Conservation (phyloP, 169 alveolate species). For the Cryptosporidium xiaoi region DNA sequence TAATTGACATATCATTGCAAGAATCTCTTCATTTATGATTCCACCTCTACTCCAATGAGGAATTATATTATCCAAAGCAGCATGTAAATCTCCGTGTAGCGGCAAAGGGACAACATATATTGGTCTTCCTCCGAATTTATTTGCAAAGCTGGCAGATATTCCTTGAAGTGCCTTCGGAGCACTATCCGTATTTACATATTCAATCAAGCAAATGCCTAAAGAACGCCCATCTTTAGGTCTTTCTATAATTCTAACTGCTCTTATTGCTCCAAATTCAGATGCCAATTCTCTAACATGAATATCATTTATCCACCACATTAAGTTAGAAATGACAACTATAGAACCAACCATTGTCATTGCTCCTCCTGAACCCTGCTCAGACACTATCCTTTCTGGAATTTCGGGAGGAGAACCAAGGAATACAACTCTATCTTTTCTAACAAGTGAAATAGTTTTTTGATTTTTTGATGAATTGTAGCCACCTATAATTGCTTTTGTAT, state of each 20-base stretch:
- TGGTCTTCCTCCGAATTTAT: conserved; percentile 68
- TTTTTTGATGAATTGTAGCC: background rate
- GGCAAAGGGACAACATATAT: conserved; percentile 70
- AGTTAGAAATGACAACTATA: conserved; percentile 43
- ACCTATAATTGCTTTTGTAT: conserved; percentile 22
- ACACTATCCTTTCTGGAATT: conserved; percentile 34
- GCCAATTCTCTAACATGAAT: conserved; percentile 61
- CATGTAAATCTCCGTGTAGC: conserved; percentile 66
- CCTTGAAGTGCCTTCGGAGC: conserved; percentile 72
- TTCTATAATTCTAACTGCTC: conserved; percentile 70
- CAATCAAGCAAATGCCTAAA: conserved; percentile 67
- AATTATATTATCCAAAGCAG: conserved; percentile 65
- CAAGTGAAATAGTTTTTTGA: conserved; percentile 9
- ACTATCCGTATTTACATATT: conserved; percentile 65
- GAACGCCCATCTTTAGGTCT: conserved; percentile 74
- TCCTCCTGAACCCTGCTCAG: conserved; percentile 59
- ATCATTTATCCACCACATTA: conserved; percentile 75
- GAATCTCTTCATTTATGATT: conserved; percentile 44
- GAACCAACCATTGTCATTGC: conserved; percentile 69
- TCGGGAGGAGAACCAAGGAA: conserved; percentile 73
- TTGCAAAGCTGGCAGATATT: conserved; percentile 70
- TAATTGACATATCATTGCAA: conserved; percentile 70
- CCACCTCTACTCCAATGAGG: conserved; percentile 76
- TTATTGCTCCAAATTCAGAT: conserved; percentile 53
- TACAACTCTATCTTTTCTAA: conserved; percentile 54